Evolutionary conservation across 495 filamentous ascomycete species (phyloP).

Genomic region (Staphylotrichum longicolle): DNA sequence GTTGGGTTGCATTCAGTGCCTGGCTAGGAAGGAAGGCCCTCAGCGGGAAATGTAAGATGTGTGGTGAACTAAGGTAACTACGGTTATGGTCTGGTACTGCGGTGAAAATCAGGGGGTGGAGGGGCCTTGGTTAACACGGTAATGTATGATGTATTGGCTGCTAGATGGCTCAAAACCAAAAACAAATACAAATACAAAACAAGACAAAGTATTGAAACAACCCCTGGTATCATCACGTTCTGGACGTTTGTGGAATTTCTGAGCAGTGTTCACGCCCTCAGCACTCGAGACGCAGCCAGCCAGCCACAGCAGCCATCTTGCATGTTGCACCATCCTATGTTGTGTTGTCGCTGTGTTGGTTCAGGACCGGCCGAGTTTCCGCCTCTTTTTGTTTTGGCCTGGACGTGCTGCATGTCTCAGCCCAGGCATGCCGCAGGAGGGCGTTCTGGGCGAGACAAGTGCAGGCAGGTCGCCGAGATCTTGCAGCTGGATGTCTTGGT

Average conservation of each 20-base stretch:
- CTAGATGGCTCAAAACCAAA: neutral
- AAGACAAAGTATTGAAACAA: no score
- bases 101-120: neutral
- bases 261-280: no score
- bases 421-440: neutral
- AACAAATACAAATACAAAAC: neutral
- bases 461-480: neutral
- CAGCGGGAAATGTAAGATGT: neutral
- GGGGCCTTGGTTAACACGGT: conserved; percentile 1
- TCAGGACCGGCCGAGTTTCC: no score
- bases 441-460: neutral
- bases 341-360: no score
- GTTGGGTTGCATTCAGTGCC: neutral
- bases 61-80: no score
- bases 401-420: neutral
- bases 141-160: conserved; percentile 11
- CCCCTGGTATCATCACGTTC: no score
- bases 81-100: no score
- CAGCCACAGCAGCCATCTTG: no score
- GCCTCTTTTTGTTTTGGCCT: neutral
- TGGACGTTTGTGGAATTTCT: no score
- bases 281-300: no score
- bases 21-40: neutral
- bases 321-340: no score
- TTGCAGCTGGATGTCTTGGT: neutral